Base-by-base conservation (phyloP, 306 rosid genomes). In the Delonix regia region DNA sequence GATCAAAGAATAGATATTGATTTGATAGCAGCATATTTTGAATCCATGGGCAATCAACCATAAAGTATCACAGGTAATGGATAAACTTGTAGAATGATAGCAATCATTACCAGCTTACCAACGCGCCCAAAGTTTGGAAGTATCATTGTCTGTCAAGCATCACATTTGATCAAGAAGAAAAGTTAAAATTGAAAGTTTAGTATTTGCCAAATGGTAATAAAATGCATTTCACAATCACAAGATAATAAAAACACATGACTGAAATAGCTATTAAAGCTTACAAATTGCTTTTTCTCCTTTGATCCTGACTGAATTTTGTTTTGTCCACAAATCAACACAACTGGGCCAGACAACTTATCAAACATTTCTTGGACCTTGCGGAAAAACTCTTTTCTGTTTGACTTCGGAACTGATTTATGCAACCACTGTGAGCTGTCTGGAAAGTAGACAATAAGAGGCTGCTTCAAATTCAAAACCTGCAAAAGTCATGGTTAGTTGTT, bases 261-360 rank as follows among this genome's bases (percentile, higher is more conserved):
- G 34, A 16, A 33, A 33, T 7, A 61, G 67, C 42, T 30, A 19
- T 28, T 62, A 45, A 74, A 65, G 69, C 98, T 91, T 95, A 95
- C 99, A 74, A 91, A 86, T 87, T 95, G 88, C 74, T 86, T 97
- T 84, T 81, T 93, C 88, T 88, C 99, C 87, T 88, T 95, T 69
- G 99, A 83, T 55, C 92, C 99, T 6, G 97, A 87, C 74, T 89
- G 97, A 88, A 81, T 79, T 88, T 87, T 95, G 88, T 89, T 92
- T 87, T 95, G 96, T 81, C 99, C 99, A 62, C 98, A 95, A 80
- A 95, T 93, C 85, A 95, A 81, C 83, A 95, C 91, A 83, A 91
- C 69, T 14, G 99, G 98, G 73, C 97, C 96, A 49, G 97, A 87
- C 81, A 95, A 83, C 77, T 41, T 78, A 66, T 93, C 90, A 84